Evolutionary conservation across 1,139 yeast species (phyloP).

Genomic region (Yamadazyma jaroonii): DNA sequence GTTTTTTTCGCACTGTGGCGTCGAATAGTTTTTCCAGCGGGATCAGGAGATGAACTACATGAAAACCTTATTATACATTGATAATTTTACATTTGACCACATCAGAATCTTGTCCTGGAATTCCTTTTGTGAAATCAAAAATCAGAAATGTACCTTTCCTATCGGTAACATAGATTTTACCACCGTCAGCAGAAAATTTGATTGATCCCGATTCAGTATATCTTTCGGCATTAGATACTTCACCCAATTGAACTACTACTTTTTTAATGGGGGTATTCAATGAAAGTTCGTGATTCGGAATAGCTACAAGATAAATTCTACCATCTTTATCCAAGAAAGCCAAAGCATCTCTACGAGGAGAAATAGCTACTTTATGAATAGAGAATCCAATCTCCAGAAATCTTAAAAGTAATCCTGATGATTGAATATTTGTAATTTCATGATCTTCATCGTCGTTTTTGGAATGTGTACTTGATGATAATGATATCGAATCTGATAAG

Average conservation of each 20-base stretch:
- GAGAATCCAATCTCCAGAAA: conserved; percentile 80
- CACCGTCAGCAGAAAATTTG: conserved; percentile 76
- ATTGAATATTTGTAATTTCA: conserved; percentile 23
- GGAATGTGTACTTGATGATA: conserved; percentile 20
- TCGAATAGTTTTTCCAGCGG: no score
- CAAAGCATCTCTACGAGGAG: conserved; percentile 85
- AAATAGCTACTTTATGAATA: conserved; percentile 69
- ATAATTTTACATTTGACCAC: conserved; percentile 70
- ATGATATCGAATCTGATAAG: conserved; percentile 17
- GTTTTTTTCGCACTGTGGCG: conserved; percentile 2
- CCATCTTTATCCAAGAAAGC: conserved; percentile 82
- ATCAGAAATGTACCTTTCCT: conserved; percentile 75
- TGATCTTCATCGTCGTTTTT: conserved; percentile 17
- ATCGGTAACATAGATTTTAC: conserved; percentile 71
- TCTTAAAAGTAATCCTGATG: conserved; percentile 38
- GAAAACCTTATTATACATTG: conserved; percentile 18
- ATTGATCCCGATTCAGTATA: conserved; percentile 72
- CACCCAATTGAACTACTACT: conserved; percentile 70
- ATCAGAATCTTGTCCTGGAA: conserved; percentile 72
- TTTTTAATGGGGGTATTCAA: conserved; percentile 31
- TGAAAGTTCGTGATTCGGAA: conserved; percentile 52
- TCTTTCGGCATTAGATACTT: conserved; percentile 70
- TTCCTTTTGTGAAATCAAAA: conserved; percentile 86
- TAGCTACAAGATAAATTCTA: conserved; percentile 62
- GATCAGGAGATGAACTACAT: not conserved